These are phyloP conservation scores for Candida pseudoglaebosa DNA, from an alignment of 805 yeast genomes.

Conservation along the genomic window DNA sequence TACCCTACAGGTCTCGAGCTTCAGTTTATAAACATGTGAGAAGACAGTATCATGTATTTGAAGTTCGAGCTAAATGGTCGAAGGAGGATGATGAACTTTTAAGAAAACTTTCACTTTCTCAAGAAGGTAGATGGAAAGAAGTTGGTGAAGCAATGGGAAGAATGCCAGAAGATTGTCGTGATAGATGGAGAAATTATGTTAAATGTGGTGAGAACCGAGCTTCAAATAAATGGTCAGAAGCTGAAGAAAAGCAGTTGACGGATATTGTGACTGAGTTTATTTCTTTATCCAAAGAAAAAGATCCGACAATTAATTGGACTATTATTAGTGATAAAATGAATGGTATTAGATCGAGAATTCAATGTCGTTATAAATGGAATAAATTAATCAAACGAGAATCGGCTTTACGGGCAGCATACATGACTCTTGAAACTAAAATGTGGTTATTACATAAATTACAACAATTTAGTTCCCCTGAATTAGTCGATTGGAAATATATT, in stretches of 20 bases:
- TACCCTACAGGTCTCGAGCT: slow-evolving; percentile 84
- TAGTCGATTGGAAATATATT: slow-evolving; percentile 34
- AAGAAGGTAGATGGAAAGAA: slow-evolving; percentile 83
- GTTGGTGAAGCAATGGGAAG: slow-evolving; percentile 78
- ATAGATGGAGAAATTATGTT: slow-evolving; percentile 92
- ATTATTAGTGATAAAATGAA: slow-evolving; percentile 85
- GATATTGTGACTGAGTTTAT: slow-evolving; percentile 20
- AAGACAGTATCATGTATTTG: slow-evolving; percentile 82
- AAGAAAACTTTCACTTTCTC: slow-evolving; percentile 56
- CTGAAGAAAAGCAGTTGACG: slow-evolving; percentile 63
- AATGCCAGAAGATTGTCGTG: slow-evolving; percentile 98
- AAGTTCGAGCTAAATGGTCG: slow-evolving; percentile 88
- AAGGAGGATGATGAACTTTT: slow-evolving; percentile 71
- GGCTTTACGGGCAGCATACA: slow-evolving; percentile 24
- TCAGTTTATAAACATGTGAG: slow-evolving; percentile 91
- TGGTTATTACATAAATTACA: slow-evolving; percentile 36
- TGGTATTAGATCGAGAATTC: slow-evolving; percentile 85
- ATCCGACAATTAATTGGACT: slow-evolving; percentile 78
- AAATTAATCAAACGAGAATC: slow-evolving; percentile 64
- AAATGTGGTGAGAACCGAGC: slow-evolving; percentile 82
- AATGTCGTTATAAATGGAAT: slow-evolving; percentile 94
- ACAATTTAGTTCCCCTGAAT: slow-evolving; percentile 21
- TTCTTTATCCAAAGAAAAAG: slow-evolving; percentile 10
- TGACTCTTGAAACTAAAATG: slow-evolving; percentile 29
- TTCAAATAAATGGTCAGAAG: slow-evolving; percentile 72